Evolutionary conservation across 495 filamentous ascomycete genomes (phyloP), one percentile per base, ranked within the genome.

Genomic region (Podospora anserina): DNA sequence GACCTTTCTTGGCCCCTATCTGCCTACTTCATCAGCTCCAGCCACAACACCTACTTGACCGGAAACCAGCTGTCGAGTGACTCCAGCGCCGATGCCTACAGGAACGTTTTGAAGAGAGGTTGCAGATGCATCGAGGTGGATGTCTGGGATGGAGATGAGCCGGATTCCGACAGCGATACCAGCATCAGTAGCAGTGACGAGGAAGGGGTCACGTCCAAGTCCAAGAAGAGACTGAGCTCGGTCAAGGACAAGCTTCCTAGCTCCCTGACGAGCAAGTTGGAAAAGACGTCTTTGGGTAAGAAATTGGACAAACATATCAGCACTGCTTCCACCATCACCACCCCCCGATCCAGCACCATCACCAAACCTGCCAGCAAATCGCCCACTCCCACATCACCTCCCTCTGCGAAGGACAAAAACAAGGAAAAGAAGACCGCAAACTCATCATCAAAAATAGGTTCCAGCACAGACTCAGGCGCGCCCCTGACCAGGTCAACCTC

Each of bases 91-190:
- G 90, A 90, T 63, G 89, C 91, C 20, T 98, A 97, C 80, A 91
- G 86, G 70, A 90, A 90, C 74, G 93, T 95, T 74, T 86, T 97
- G 44, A 78, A 88, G 11, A 85, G 88, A 26, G 92, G 94, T n/a
- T 95, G 94, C 70, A 88, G 94, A 19, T 97, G 92, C 68, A 91
- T 97, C 63, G 94, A 97, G 80, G 93, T 98, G 68, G 94, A 98
- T 72, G 92, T 97, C 7, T 97, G 93, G 92, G 91, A 98, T 75
- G 94, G 94, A 15, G 87, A 92, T 55, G 81, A 84, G 26, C 77
- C 80, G 34, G 82, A 83, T 13, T 72, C 71, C 3, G 69, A 64
- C 13, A 78, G 78, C 20, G 79, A 80, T 28, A 68, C 75, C 34
- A 72, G 66, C 1, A 64, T n/a, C 61, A 72, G 68, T 67, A 72